A percentile compares a stretch with the other conserved stretches of the same genome.
Conservation (phyloP, 1,284 basidiomycete species). For the Apiotrichum domesticum region DNA sequence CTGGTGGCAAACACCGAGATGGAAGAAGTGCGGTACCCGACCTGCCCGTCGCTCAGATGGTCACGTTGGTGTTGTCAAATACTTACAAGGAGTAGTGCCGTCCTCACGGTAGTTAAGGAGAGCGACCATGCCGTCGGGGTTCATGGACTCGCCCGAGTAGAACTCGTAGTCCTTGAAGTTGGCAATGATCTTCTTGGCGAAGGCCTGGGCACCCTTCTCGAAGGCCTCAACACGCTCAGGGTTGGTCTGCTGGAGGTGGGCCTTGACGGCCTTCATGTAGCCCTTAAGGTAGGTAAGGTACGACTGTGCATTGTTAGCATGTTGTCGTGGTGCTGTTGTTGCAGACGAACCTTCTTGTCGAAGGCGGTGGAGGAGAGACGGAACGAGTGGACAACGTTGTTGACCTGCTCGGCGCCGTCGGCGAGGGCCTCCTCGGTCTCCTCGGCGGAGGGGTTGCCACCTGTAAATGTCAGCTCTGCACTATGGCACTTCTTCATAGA, state of each 20-base stretch:
- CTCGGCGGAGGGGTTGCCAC: slow-evolving; percentile 87
- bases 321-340: not conserved
- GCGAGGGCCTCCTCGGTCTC: slow-evolving; percentile 78
- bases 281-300: slow-evolving; percentile 84
- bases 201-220: slow-evolving; percentile 71
- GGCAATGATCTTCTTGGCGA: slow-evolving; percentile 80
- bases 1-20: not conserved
- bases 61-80: not conserved
- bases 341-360: slow-evolving; percentile 69
- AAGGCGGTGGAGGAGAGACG: slow-evolving; percentile 76
- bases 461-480: slow-evolving; percentile 45
- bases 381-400: slow-evolving; percentile 91
- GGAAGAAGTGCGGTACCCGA: too few relatives aligned
- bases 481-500: too few relatives aligned
- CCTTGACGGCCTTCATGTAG: slow-evolving; percentile 79
- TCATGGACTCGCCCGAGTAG: slow-evolving; percentile 81
- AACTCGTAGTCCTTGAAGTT: slow-evolving; percentile 66
- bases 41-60: too few relatives aligned
- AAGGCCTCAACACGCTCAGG: slow-evolving; percentile 71
- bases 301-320: slow-evolving; percentile 30
- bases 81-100: slow-evolving; percentile 55
- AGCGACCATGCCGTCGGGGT: slow-evolving; percentile 81
- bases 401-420: slow-evolving; percentile 68
- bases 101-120: slow-evolving; percentile 63
- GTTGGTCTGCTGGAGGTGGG: slow-evolving; percentile 55